These are phyloP conservation scores for Trichoderma citrinoviride DNA, from an alignment of 2,329 filamentous ascomycete species.

Conservation along the genomic window DNA sequence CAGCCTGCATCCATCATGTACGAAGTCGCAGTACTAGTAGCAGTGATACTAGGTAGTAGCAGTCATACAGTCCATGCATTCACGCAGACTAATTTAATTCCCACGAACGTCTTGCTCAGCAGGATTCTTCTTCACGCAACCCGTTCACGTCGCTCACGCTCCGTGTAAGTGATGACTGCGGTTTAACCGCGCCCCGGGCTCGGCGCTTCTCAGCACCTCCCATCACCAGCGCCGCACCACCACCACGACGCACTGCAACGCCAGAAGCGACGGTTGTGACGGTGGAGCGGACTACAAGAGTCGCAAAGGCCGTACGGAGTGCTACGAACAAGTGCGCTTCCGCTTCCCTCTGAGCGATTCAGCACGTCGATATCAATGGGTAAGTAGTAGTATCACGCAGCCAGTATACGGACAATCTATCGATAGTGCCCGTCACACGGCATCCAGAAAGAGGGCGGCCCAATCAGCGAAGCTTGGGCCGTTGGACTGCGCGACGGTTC, in stretches of 20 bases:
- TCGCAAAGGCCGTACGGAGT: background rate
- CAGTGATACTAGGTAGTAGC: too few relatives aligned
- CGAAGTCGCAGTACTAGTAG: background rate
- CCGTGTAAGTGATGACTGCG: background rate
- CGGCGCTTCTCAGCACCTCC: slow-evolving; percentile 20
- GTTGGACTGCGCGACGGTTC: slow-evolving; percentile 9
- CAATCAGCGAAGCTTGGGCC: slow-evolving; percentile 10
- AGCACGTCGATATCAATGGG: too few relatives aligned
- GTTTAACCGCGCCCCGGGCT: slow-evolving; percentile 4
- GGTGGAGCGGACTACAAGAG: background rate
- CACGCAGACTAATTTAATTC: too few relatives aligned
- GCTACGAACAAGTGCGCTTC: background rate
- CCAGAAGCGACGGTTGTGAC: slow-evolving; percentile 17
- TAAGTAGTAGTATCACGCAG: too few relatives aligned
- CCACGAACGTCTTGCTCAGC: too few relatives aligned
- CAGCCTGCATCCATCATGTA: too few relatives aligned
- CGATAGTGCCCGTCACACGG: slow-evolving; percentile 17
- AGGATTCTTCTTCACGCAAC: background rate
- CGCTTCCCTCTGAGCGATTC: slow-evolving; percentile 4
- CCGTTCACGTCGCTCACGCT: background rate
- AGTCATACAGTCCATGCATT: too few relatives aligned
- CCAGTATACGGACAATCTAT: slow-evolving; percentile 1
- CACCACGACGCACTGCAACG: slow-evolving; percentile 13
- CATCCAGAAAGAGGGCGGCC: background rate
- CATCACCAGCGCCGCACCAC: slow-evolving; percentile 18